Conservation (phyloP, 208 protist genomes). For the Strigomonas galati region DNA sequence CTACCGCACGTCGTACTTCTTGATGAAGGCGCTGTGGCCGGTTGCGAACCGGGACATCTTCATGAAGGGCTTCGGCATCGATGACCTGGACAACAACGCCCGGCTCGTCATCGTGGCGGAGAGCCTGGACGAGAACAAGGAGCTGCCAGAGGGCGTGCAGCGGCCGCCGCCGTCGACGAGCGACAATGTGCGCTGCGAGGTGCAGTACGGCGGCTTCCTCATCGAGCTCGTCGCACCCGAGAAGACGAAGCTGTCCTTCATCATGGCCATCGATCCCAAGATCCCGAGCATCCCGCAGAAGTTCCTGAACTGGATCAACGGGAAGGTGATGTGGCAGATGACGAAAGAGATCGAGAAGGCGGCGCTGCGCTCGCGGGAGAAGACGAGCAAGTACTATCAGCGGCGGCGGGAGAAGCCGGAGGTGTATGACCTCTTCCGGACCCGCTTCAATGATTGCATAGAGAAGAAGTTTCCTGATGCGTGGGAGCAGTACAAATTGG, state of each 20-base stretch:
- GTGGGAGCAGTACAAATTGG: conserved; percentile 21
- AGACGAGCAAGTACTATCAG: conserved; percentile 40
- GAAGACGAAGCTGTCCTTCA: conserved; percentile 39
- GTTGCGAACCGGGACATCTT: conserved; percentile 53
- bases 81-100: conserved; percentile 41
- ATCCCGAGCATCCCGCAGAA: conserved; percentile 46
- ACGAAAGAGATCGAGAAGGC: conserved; percentile 26
- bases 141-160: conserved; percentile 17
- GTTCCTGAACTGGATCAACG: conserved; percentile 50
- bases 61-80: conserved; percentile 44
- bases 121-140: conserved; percentile 24
- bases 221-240: conserved; percentile 35
- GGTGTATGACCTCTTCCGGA: conserved; percentile 44
- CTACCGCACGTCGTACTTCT: conserved; percentile 46
- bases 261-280: conserved; percentile 53
- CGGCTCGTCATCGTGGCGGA: conserved; percentile 48
- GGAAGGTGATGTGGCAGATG: conserved; percentile 50
- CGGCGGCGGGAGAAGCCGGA: conserved; percentile 38
- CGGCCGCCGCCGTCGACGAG: conserved; percentile 22
- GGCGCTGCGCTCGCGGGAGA: conserved; percentile 23
- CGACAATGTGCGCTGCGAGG: conserved; percentile 31
- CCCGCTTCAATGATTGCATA: conserved; percentile 39
- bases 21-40: conserved; percentile 45
- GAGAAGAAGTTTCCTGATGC: conserved; percentile 21
- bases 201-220: conserved; percentile 50